These are phyloP conservation scores for Macrolepiota dolichaula DNA, from an alignment of 768 basidiomycete genomes.

Conservation along the genomic window DNA sequence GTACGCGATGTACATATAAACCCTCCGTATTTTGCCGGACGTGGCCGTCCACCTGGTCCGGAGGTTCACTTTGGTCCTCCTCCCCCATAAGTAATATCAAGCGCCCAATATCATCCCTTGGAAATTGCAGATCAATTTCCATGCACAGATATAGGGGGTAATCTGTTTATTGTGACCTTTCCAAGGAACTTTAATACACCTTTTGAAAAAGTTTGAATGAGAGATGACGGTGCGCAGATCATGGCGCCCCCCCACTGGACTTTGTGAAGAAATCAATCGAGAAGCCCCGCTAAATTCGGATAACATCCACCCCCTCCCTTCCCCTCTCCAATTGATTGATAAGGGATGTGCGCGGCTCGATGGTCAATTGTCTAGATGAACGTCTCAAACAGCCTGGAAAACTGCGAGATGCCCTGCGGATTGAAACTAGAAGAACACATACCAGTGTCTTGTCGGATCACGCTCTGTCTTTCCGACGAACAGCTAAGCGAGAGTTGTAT, in stretches of 20 bases:
- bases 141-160: neutral
- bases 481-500: neutral
- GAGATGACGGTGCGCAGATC: too few relatives aligned
- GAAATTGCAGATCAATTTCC: neutral
- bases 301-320: too few relatives aligned
- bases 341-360: neutral
- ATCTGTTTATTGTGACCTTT: neutral
- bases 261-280: too few relatives aligned
- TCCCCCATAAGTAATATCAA: too few relatives aligned
- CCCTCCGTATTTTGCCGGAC: neutral
- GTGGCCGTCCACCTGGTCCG: neutral
- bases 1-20: neutral
- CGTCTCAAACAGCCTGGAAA: neutral
- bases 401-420: too few relatives aligned
- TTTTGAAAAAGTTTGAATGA: neutral
- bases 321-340: too few relatives aligned
- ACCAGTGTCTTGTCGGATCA: slow-evolving; percentile 7
- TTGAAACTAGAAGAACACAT: too few relatives aligned
- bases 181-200: neutral
- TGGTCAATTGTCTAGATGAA: neutral
- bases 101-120: neutral
- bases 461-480: neutral
- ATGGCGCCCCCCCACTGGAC: too few relatives aligned
- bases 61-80: neutral
- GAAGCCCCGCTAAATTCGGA: neutral